Base-by-base conservation (phyloP, 2,329 filamentous ascomycete genomes). In the Fusarium citri region DNA sequence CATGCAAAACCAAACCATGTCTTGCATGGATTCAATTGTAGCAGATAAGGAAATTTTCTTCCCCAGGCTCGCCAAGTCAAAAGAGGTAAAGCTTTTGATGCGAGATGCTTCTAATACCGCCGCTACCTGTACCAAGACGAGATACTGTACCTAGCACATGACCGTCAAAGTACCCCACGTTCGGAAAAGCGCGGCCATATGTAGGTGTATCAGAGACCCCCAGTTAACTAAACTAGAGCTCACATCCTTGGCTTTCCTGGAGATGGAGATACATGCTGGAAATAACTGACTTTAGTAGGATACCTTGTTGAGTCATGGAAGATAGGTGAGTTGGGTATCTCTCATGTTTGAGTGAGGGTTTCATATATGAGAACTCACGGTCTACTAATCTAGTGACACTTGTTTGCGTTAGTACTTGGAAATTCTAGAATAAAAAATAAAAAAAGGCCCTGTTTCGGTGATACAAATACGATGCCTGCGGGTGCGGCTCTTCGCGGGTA, bases 401-500 rank as follows among this genome's bases (percentile, higher is more conserved):
- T 22, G 8, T 53, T 15, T 14, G 49, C n/a, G 14, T 15, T 23
- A 28, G 18, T 6, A 53, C 16, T 8, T 25, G 23, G 14, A 16
- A 23, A 45, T 31, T 55, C 18, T 23, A 37, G 28, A 46, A 55
- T n/a, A 10, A 26, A 31, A 47, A 28, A n/a, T n/a, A 48, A 55
- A 42, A 43, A 25, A 43, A 46, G 55, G 34, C 26, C 28, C 41
- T 37, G 43, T 37, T 48, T 18, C 26, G 30, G 43, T 64, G 50
- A 45, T 28, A 60, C 62, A 51, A 37, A 37, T 37, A 37, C 34
- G 18, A 37, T 37, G 34, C 34, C 26, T 54, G 41, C 40, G 26
- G 26, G 66, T 75, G 73, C 73, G 73, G 73, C 73, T 75, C 73
- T 75, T 66, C 63, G 57, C 73, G 73, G 73, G 25, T 31, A 65